Percentiles rank a stretch among this genome's conserved stretches.
These are phyloP conservation scores for Lasiodiplodia sp. DNA, from an alignment of 2,329 filamentous ascomycete genomes.

Conservation along the genomic window DNA sequence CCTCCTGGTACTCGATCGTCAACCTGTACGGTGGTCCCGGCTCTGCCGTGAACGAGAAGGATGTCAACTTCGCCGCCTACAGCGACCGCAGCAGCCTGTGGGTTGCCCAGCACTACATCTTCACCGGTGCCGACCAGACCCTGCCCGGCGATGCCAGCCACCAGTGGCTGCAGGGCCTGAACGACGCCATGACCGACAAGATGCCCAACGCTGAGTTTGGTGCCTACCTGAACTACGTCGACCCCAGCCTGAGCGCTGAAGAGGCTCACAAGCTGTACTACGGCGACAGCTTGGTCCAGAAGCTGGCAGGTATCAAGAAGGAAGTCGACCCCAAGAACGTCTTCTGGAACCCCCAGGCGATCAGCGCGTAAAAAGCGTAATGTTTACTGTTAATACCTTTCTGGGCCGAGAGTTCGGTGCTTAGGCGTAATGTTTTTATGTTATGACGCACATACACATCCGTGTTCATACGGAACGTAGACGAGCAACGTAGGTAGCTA, in stretches of 20 bases:
- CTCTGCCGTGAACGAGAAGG: constrained; percentile 45
- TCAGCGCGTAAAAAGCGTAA: constrained; percentile 37
- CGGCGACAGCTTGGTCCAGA: constrained; percentile 45
- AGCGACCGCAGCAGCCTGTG: constrained; percentile 46
- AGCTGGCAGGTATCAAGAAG: constrained; percentile 48
- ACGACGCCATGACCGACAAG: constrained; percentile 47
- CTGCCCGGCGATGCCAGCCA: constrained; percentile 42
- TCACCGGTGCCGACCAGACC: constrained; percentile 27
- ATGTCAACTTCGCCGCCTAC: constrained; percentile 45
- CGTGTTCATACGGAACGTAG: neutral
- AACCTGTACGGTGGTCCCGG: constrained; percentile 50
- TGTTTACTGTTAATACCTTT: neutral
- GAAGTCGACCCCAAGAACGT: constrained; percentile 49
- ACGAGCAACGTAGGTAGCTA: neutral
- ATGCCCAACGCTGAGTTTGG: constrained; percentile 52
- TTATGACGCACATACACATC: neutral
- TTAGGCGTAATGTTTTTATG: constrained; percentile 9
- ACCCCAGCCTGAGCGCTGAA: constrained; percentile 55
- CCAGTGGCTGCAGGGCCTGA: constrained; percentile 53
- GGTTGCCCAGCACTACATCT: constrained; percentile 47
- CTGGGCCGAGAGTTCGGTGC: neutral
- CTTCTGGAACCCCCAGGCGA: constrained; percentile 50
- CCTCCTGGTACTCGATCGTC: constrained; percentile 47
- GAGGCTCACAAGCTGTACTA: constrained; percentile 61
- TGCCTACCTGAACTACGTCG: constrained; percentile 63